phyloP scores from a whole-genome alignment of 192 early-diverging fungal species.

The Pilaira anomala region DNA sequence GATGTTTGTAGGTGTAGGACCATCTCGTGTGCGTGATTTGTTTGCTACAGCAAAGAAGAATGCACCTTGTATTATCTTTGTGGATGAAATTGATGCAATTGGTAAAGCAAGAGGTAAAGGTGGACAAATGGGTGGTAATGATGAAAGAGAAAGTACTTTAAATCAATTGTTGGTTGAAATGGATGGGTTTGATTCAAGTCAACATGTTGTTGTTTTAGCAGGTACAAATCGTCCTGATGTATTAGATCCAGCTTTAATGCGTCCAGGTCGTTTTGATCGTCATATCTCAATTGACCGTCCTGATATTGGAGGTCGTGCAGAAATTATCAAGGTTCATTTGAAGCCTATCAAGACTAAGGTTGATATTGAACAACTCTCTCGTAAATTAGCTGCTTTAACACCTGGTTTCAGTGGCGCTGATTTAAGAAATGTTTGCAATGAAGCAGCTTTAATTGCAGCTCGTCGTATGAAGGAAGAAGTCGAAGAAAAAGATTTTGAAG shows the following conservation, averaged over 20 bases:
- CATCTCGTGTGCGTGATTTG: slow-evolving; percentile 86
- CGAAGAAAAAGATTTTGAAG: slow-evolving; percentile 87
- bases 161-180: slow-evolving; percentile 99
- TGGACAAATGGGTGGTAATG: slow-evolving; percentile 88
- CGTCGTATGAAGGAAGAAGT: slow-evolving; percentile 73
- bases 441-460: slow-evolving; percentile 96
- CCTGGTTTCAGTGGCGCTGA: slow-evolving; percentile 98
- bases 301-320: slow-evolving; percentile 93
- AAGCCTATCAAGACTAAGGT: slow-evolving; percentile 85
- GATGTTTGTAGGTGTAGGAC: slow-evolving; percentile 99
- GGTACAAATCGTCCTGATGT: slow-evolving; percentile 98
- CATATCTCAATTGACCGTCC: slow-evolving; percentile 96
- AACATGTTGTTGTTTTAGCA: slow-evolving; percentile 95
- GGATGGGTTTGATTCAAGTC: slow-evolving; percentile 89
- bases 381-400: slow-evolving; percentile 90
- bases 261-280: slow-evolving; percentile 97
- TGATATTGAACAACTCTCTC: slow-evolving; percentile 72
- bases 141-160: slow-evolving; percentile 94
- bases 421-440: slow-evolving; percentile 97
- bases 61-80: slow-evolving; percentile 98
- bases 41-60: slow-evolving; percentile 97
- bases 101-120: slow-evolving; percentile 94
- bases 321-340: slow-evolving; percentile 95
- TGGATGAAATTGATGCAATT: slow-evolving; percentile 99
- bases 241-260: slow-evolving; percentile 91